phyloP scores from a whole-genome alignment of 2,329 filamentous ascomycete species.

The Monosporascus ibericus region DNA sequence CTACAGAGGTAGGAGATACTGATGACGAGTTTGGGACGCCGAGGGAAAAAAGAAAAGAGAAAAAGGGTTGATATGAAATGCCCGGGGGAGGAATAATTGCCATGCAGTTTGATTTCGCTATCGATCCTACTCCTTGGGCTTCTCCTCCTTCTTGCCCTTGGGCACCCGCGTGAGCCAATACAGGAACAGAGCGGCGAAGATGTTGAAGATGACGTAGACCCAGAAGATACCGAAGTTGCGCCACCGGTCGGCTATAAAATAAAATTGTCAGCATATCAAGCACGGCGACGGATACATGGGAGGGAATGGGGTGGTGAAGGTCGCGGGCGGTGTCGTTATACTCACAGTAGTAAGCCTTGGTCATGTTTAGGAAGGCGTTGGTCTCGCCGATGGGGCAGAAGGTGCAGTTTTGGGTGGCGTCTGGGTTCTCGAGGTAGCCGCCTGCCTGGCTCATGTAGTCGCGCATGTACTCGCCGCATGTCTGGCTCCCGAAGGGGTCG shows the following conservation, averaged over 20 bases:
- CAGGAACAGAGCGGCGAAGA: slow-evolving; percentile 42
- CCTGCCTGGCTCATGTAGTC: slow-evolving; percentile 37
- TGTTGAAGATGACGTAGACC: slow-evolving; percentile 50
- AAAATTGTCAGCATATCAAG: slow-evolving; percentile 6
- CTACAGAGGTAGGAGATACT: no score
- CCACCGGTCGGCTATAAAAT: slow-evolving; percentile 38
- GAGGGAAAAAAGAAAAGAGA: no score
- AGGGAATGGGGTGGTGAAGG: not conserved
- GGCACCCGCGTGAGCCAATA: slow-evolving; percentile 46
- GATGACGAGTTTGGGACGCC: no score
- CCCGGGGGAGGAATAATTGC: no score
- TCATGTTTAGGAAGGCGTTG: slow-evolving; percentile 29
- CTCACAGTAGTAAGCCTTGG: slow-evolving; percentile 37
- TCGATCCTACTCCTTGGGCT: slow-evolving; percentile 14
- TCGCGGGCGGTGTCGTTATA: not conserved
- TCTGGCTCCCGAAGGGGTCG: slow-evolving; percentile 45
- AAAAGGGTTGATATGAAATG: no score
- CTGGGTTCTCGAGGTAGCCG: slow-evolving; percentile 33
- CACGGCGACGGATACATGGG: not conserved
- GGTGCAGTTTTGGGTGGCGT: slow-evolving; percentile 38
- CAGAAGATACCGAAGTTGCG: slow-evolving; percentile 51
- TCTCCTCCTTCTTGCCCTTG: slow-evolving; percentile 28
- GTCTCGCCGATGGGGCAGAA: slow-evolving; percentile 34
- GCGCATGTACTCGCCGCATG: slow-evolving; percentile 50
- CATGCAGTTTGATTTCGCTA: no score